phyloP scores from a whole-genome alignment of 2,329 filamentous ascomycete genomes.

The Talaromyces sp. region DNA sequence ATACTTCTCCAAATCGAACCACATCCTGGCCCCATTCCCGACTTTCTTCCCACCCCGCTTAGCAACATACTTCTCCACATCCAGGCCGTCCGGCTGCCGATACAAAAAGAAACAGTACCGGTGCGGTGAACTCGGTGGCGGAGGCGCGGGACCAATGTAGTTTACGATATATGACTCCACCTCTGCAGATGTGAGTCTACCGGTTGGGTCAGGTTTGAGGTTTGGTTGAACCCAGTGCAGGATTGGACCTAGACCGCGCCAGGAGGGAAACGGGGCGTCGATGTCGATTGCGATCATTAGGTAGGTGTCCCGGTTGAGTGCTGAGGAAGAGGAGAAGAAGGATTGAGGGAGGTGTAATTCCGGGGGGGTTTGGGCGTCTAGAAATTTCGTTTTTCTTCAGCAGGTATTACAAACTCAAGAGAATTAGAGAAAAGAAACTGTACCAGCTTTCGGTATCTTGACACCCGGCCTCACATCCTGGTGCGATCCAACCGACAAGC shows the following conservation, averaged over 20 bases:
- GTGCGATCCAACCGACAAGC: constrained; percentile 25
- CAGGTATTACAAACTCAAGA: no score
- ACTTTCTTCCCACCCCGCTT: constrained; percentile 11
- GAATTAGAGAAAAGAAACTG: not conserved
- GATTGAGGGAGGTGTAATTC: constrained; percentile 15
- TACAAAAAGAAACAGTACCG: constrained; percentile 16
- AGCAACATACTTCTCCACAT: constrained; percentile 2
- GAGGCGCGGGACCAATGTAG: constrained; percentile 14
- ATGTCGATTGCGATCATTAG: constrained; percentile 43
- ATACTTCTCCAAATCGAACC: constrained; percentile 16
- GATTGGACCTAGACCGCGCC: constrained; percentile 41
- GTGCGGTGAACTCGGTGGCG: constrained; percentile 12
- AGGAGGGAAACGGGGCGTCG: constrained; percentile 45
- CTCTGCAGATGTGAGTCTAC: not conserved
- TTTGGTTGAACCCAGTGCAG: constrained; percentile 47
- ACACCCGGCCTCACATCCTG: constrained; percentile 26
- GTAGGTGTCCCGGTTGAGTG: constrained; percentile 28
- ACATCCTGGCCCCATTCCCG: constrained; percentile 14
- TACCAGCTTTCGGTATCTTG: constrained; percentile 30
- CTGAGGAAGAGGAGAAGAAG: constrained; percentile 5
- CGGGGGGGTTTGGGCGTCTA: constrained; percentile 22
- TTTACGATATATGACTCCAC: constrained; percentile 7
- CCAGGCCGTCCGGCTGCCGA: constrained; percentile 9
- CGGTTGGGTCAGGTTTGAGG: constrained; percentile 20
- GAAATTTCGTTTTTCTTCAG: not conserved